Conservation (phyloP, 257 asterid species). For the Solanum appendiculatum region DNA sequence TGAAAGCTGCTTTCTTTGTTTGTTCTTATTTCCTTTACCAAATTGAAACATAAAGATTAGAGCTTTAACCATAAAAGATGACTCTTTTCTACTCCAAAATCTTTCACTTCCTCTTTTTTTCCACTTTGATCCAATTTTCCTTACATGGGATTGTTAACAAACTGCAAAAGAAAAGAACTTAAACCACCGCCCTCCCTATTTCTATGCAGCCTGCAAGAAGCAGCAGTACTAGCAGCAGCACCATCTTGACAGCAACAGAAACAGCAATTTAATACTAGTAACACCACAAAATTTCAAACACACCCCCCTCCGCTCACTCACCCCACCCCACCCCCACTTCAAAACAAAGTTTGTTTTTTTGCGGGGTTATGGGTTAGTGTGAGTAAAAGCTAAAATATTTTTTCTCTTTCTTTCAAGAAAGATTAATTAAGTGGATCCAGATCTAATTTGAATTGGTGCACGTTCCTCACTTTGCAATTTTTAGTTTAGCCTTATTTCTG, state of each 20-base stretch:
- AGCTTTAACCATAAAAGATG: conserved; percentile 28
- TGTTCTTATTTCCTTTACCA: neutral
- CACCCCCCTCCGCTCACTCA: neutral
- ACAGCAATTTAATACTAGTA: conserved; percentile 2
- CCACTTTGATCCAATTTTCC: neutral
- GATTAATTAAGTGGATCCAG: conserved; percentile 4
- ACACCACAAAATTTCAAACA: neutral
- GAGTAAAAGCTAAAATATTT: neutral
- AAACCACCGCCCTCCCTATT: conserved; percentile 29
- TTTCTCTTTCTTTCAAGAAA: neutral
- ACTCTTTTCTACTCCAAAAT: neutral
- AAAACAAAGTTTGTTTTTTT: neutral
- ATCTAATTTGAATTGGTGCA: neutral
- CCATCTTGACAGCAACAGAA: conserved; percentile 45
- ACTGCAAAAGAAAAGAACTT: conserved; percentile 19
- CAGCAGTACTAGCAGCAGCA: conserved; percentile 11
- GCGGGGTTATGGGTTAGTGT: neutral
- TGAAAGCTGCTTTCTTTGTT: conserved; percentile 2
- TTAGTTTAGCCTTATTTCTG: neutral
- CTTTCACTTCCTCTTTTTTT: neutral
- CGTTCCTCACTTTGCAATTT: conserved; percentile 2
- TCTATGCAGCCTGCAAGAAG: conserved; percentile 22
- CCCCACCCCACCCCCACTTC: neutral
- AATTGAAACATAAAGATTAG: conserved; percentile 1
- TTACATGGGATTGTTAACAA: conserved; percentile 4